Percentiles rank a stretch among this genome's conserved stretches.
Evolutionary conservation across 176 grass and related monocot species (phyloP).

Genomic region (Phyllostachys edulis): DNA sequence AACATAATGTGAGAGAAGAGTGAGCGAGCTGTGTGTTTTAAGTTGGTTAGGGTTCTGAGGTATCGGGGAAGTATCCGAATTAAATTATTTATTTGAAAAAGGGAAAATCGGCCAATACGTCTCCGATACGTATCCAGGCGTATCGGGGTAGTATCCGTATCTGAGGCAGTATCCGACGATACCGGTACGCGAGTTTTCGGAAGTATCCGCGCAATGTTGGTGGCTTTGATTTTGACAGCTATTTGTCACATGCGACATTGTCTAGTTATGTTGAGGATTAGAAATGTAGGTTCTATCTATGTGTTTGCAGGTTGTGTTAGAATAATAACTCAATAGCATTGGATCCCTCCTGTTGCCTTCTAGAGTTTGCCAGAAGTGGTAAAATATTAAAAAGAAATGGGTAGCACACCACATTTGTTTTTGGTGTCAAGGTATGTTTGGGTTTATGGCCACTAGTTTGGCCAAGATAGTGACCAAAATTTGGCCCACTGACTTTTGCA

Average conservation of each 20-base stretch:
- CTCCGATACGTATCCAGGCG: no score
- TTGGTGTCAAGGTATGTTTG: background rate
- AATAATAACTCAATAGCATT: background rate
- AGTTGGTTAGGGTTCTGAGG: no score
- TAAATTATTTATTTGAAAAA: no score
- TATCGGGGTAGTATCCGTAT: no score
- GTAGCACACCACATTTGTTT: background rate
- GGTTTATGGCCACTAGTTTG: background rate
- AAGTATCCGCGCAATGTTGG: no score
- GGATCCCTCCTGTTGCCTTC: background rate
- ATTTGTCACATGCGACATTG: background rate
- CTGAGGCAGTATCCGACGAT: no score
- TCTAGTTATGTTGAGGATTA: background rate
- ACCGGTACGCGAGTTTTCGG: no score
- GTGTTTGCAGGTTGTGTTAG: background rate
- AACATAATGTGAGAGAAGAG: no score
- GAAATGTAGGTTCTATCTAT: background rate
- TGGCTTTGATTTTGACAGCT: background rate
- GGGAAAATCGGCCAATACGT: no score
- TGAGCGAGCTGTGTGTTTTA: no score
- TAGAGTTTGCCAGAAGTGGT: constrained; percentile 4
- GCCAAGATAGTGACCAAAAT: background rate
- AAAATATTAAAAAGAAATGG: background rate
- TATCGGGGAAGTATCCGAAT: no score
- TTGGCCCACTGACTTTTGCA: background rate